Conservation (phyloP, 257 asterid species). For the Nicotiana attenuata region DNA sequence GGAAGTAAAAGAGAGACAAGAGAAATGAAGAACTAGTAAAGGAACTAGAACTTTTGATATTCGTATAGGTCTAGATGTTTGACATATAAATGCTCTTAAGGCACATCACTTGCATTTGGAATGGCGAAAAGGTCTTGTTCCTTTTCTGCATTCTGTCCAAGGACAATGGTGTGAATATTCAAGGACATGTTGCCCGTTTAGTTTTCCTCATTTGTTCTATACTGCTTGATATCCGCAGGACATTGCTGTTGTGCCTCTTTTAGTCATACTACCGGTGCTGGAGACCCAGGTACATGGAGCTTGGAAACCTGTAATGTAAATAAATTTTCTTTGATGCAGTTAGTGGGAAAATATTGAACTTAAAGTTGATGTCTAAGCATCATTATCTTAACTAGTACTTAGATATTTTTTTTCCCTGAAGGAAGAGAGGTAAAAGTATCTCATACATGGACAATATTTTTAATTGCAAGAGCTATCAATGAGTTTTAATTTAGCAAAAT, state of each 20-base stretch:
- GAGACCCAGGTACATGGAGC: conserved; percentile 82
- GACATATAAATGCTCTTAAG: neutral
- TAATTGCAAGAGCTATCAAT: neutral
- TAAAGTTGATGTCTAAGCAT: neutral
- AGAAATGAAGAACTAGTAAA: neutral
- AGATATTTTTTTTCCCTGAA: neutral
- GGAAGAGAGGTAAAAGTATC: neutral
- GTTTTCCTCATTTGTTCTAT: conserved; percentile 17
- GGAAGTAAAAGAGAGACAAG: neutral
- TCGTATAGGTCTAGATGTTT: neutral
- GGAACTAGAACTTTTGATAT: neutral
- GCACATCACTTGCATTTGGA: neutral
- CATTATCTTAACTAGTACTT: neutral
- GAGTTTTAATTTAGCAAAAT: neutral
- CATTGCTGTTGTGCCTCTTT: conserved; percentile 97
- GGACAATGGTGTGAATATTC: neutral
- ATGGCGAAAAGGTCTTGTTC: neutral
- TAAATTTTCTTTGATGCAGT: neutral
- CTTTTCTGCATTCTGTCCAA: neutral
- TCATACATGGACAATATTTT: neutral
- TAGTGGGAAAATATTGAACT: neutral
- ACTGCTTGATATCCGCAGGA: conserved; percentile 67
- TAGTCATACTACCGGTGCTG: conserved; percentile 92
- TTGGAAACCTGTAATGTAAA: conserved; percentile 17
- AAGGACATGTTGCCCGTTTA: neutral